Conservation (phyloP, 129 eudicot species). For the Chrysanthemum seticuspe region DNA sequence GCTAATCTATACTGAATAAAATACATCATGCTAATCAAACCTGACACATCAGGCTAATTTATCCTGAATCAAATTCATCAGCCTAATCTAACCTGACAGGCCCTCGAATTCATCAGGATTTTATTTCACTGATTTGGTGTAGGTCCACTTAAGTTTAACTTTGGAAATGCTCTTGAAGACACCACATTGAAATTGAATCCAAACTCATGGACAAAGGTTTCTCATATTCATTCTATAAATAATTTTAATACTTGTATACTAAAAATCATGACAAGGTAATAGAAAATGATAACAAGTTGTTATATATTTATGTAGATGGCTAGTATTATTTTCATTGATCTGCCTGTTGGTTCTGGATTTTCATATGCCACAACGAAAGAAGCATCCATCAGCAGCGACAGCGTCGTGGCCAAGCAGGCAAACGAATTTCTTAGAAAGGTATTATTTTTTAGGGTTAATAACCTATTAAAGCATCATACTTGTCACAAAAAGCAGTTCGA, state of each 20-base stretch:
- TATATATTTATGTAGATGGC: neutral
- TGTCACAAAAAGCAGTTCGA: too few relatives aligned
- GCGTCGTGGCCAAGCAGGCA: neutral
- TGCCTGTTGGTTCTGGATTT: constrained; percentile 21
- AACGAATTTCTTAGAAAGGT: constrained; percentile 16
- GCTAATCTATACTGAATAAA: too few relatives aligned
- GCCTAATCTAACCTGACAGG: too few relatives aligned
- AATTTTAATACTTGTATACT: neutral
- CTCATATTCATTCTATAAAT: neutral
- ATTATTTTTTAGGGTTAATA: too few relatives aligned
- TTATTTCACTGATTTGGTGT: neutral
- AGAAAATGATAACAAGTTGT: neutral
- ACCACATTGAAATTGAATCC: neutral
- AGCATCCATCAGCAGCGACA: constrained; percentile 3
- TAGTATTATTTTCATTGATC: constrained; percentile 14
- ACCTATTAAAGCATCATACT: too few relatives aligned
- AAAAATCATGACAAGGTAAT: neutral
- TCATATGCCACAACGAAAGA: constrained; percentile 12
- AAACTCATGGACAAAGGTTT: constrained; percentile 13
- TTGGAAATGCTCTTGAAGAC: neutral
- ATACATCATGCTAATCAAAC: too few relatives aligned
- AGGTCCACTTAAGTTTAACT: constrained; percentile 1
- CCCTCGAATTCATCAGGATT: too few relatives aligned
- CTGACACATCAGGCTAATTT: too few relatives aligned
- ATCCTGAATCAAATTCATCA: too few relatives aligned